Evolutionary conservation across 1,139 yeast species (phyloP), one percentile per base, ranked within the genome.

Genomic region (Taphrina flavorubra): DNA sequence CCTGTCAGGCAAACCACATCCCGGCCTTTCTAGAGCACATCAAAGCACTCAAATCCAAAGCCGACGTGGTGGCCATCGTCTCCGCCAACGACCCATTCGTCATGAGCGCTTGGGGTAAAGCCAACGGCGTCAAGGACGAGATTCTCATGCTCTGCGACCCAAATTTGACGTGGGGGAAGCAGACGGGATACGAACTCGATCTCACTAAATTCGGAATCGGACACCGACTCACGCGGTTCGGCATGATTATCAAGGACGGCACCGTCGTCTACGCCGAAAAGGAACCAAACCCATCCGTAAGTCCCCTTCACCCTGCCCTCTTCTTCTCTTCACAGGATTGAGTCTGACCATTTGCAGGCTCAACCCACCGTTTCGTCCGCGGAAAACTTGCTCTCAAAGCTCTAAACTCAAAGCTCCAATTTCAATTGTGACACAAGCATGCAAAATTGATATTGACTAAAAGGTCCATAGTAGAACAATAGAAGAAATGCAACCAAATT

Each of bases 21-120:
- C 97, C 97, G 37, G 58, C 58, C 11, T 53, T 53, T 18, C 40
- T 53, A 7, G 36, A 31, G 10, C 34, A 53, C 8, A 53, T 84
- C 67, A 77, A 77, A 11, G 84, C 86, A 69, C 82, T 88, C 74
- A 83, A 85, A 79, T 80, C 81, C 66, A 88, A 87, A 78, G 89
- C 89, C 55, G 90, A 87, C 77, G 85, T 85, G 75, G 81, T 92
- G 67, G 81, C 90, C 70, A 88, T 91, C 42, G 77, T 90, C 71
- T 84, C 95, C 66, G 89, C 90, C 71, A 92, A 91, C 79, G 91
- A 89, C 75, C 90, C 97, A 40, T 90, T 90, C 77, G 95, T 91
- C 69, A 81, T 82, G 77, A 73, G 80, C 77, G 83, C 85, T 10
- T 79, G 88, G 72, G 85, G 86, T 47, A 78, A 79, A 69, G 73